Evolutionary conservation across 257 asterid genomes (phyloP).

Genomic region (Gentiana macrophylla): DNA sequence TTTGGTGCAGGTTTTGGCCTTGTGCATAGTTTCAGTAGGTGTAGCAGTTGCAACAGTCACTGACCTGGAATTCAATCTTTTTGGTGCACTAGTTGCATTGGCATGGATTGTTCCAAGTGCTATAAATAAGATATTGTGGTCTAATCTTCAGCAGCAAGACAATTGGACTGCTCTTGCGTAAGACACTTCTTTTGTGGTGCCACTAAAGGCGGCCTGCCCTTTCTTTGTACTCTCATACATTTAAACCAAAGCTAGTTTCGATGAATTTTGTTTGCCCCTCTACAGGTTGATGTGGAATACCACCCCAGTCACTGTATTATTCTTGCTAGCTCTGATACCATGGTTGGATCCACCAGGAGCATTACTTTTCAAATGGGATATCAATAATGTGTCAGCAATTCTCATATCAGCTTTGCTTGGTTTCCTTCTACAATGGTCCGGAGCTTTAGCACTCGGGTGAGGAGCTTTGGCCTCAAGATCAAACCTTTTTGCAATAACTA

Average conservation of each 20-base stretch:
- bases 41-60: conserved; percentile 94
- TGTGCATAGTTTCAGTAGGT: conserved; percentile 72
- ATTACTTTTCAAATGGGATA: conserved; percentile 63
- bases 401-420: conserved; percentile 86
- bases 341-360: conserved; percentile 93
- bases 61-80: conserved; percentile 85
- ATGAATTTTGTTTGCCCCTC: background rate
- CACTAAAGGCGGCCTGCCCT: background rate
- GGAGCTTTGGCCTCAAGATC: conserved; percentile 9
- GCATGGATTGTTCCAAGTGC: conserved; percentile 98
- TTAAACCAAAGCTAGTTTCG: background rate
- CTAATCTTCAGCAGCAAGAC: conserved; percentile 90
- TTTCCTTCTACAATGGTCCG: conserved; percentile 97
- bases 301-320: conserved; percentile 85
- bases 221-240: background rate
- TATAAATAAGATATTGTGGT: conserved; percentile 84
- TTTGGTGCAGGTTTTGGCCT: conserved; percentile 61
- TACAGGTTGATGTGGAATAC: conserved; percentile 99
- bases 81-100: conserved; percentile 89
- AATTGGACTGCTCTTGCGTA: conserved; percentile 96
- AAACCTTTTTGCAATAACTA: background rate
- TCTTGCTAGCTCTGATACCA: conserved; percentile 87
- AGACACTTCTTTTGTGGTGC: conserved; percentile 4
- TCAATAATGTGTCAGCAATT: conserved; percentile 43
- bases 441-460: conserved; percentile 98